Base-by-base conservation (phyloP, 2,329 filamentous ascomycete species). In the Escovopsis sp. region DNA sequence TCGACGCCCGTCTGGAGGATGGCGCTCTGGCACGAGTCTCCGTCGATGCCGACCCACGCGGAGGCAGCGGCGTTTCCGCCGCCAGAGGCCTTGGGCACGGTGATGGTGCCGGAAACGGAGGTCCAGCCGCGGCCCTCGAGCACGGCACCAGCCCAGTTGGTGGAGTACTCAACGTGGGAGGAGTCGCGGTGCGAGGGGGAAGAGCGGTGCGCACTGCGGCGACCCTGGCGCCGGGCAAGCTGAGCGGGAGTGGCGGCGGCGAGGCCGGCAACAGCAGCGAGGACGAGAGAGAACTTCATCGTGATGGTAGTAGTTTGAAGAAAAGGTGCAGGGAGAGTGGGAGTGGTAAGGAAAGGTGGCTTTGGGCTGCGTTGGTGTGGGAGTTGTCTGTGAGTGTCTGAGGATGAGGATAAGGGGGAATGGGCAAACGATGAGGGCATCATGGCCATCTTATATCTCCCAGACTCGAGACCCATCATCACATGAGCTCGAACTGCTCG, bases 41-140 rank as follows among this genome's bases (percentile, higher is more conserved):
- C 62, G 26, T 66, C 62, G 33, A 66, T 65, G 12, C 62, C 62
- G 10, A 66, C 62, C 62, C 62, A 65, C 9, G 58, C 59, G 8
- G 60, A 45, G 25, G 43, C 38, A 39, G 47, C 37, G 30, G 42
- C 28, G 12, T 38, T 39, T 14, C 18, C 8, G 15, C 21, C 27
- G 16, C 49, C 48, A 26, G 34, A 42, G 17, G 42, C 45, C 11
- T 44, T 33, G 19, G 50, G 51, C 4, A 54, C 49, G 7, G 40
- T 49, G 35, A 54, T 47, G 34, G 50, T 53, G 9, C 50, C 51
- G 19, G 43, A 42, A 10, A 53, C 49, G 13, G 44, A 41, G 40
- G 40, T 50, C 42, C 45, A 49, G 15, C 47, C 48, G 6, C 12
- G 41, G 19, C 47, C 49, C 17, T 41, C 47, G 34, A 47, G 43